These are phyloP conservation scores for Lachnellula hyalina DNA, from an alignment of 2,329 filamentous ascomycete genomes.

Conservation along the genomic window DNA sequence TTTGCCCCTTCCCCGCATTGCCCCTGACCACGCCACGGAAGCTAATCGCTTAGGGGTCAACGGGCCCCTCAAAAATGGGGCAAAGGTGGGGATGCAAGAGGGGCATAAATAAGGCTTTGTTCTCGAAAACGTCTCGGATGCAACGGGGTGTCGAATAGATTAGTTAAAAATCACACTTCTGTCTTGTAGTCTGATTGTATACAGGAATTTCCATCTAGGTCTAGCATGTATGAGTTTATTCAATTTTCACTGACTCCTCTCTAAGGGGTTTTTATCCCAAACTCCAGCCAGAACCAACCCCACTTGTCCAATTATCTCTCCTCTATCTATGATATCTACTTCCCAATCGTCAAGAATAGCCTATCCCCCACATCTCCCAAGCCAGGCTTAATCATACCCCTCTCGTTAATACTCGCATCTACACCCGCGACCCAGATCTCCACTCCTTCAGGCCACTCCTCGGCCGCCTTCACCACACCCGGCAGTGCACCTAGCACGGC, in stretches of 20 bases:
- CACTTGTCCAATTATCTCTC: not conserved
- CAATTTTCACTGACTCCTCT: not conserved
- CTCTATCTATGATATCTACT: conserved; percentile 41
- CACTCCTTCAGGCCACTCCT: conserved; percentile 71
- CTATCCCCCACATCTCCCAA: conserved; percentile 88
- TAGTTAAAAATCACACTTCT: too few relatives aligned
- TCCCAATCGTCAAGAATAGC: conserved; percentile 83
- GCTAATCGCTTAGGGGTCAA: too few relatives aligned
- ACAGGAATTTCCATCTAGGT: too few relatives aligned
- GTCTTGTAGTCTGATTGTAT: too few relatives aligned
- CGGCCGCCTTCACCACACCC: conserved; percentile 67
- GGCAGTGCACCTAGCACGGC: conserved; percentile 66
- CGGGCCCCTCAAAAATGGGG: too few relatives aligned
- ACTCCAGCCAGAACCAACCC: not conserved
- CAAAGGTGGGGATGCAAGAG: too few relatives aligned
- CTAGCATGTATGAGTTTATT: too few relatives aligned
- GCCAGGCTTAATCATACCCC: conserved; percentile 86
- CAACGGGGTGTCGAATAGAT: too few relatives aligned
- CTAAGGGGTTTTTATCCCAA: not conserved
- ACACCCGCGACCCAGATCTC: conserved; percentile 80
- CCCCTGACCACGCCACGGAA: too few relatives aligned
- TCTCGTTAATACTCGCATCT: conserved; percentile 67
- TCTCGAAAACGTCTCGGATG: too few relatives aligned
- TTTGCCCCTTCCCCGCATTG: too few relatives aligned
- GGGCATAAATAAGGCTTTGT: too few relatives aligned